Conservation (phyloP, 2,329 filamentous ascomycete species). For the Fusarium avenaceum region DNA sequence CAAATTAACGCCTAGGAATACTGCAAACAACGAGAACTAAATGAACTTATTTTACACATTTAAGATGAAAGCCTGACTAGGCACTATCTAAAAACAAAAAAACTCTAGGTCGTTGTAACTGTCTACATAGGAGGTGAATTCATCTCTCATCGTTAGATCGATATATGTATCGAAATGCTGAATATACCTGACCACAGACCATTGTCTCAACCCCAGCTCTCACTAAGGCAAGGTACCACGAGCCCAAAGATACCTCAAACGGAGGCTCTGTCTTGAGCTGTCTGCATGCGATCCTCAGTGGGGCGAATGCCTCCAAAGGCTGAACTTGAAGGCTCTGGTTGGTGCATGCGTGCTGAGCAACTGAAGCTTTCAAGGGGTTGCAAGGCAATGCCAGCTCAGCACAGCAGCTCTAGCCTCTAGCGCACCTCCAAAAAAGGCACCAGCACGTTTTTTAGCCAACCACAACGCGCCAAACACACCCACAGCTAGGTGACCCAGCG, state of each 20-base stretch:
- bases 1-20: not conserved
- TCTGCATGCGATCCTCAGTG: conserved; percentile 40
- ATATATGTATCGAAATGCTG: conserved; percentile 32
- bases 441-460: conserved; percentile 31
- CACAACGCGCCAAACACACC: conserved; percentile 31
- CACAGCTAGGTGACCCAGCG: conserved; percentile 42
- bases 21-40: not conserved
- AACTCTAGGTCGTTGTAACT: not conserved
- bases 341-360: conserved; percentile 24
- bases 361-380: conserved; percentile 34
- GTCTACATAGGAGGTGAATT: not conserved
- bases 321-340: conserved; percentile 26
- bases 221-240: conserved; percentile 42
- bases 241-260: conserved; percentile 37
- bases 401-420: conserved; percentile 43
- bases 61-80: not conserved
- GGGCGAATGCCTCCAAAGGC: conserved; percentile 20
- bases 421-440: conserved; percentile 29
- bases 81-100: not conserved
- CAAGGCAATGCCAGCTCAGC: conserved; percentile 46
- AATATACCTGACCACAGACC: conserved; percentile 12
- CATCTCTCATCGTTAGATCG: not conserved
- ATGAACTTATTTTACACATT: not conserved
- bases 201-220: conserved; percentile 18
- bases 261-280: conserved; percentile 38